A percentile compares a stretch with the other conserved stretches of the same genome.
These are phyloP conservation scores for Candida germanica DNA, from an alignment of 805 yeast species.

Conservation along the genomic window DNA sequence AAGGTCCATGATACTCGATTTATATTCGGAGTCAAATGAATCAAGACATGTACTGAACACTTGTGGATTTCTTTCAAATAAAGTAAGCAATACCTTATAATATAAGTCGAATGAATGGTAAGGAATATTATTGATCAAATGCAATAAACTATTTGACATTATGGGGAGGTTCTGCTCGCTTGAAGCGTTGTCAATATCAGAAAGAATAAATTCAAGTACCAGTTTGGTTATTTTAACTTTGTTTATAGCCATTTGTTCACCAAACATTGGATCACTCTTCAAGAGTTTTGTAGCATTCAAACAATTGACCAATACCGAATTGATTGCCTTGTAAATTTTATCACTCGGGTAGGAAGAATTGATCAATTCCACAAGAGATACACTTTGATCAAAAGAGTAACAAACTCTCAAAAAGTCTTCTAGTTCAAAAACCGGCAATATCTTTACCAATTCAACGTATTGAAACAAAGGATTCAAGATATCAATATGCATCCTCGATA, in stretches of 20 bases:
- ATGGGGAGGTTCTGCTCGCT: slow-evolving; percentile 30
- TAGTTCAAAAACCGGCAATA: slow-evolving; percentile 22
- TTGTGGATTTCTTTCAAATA: not conserved
- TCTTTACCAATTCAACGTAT: slow-evolving; percentile 24
- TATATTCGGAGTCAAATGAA: slow-evolving; percentile 1
- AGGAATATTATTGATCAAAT: slow-evolving; percentile 4
- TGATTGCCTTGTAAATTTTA: slow-evolving; percentile 27
- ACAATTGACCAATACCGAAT: slow-evolving; percentile 25
- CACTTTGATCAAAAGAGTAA: slow-evolving; percentile 20
- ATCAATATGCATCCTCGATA: slow-evolving; percentile 3
- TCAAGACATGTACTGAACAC: slow-evolving; percentile 1
- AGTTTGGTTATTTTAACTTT: slow-evolving; percentile 26
- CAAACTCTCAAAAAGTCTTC: slow-evolving; percentile 37
- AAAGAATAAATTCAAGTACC: slow-evolving; percentile 25
- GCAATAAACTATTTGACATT: slow-evolving; percentile 42
- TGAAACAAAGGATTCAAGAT: slow-evolving; percentile 29
- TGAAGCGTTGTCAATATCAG: slow-evolving; percentile 29
- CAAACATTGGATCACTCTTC: slow-evolving; percentile 26
- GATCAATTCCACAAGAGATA: slow-evolving; percentile 20
- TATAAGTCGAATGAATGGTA: slow-evolving; percentile 1
- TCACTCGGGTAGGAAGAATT: slow-evolving; percentile 23
- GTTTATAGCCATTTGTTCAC: slow-evolving; percentile 35
- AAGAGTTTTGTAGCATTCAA: slow-evolving; percentile 28
- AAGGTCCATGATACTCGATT: not conserved
- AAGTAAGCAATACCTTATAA: not conserved